These are phyloP conservation scores for Aspergillus affinis DNA, from an alignment of 495 filamentous ascomycete genomes.

Conservation along the genomic window DNA sequence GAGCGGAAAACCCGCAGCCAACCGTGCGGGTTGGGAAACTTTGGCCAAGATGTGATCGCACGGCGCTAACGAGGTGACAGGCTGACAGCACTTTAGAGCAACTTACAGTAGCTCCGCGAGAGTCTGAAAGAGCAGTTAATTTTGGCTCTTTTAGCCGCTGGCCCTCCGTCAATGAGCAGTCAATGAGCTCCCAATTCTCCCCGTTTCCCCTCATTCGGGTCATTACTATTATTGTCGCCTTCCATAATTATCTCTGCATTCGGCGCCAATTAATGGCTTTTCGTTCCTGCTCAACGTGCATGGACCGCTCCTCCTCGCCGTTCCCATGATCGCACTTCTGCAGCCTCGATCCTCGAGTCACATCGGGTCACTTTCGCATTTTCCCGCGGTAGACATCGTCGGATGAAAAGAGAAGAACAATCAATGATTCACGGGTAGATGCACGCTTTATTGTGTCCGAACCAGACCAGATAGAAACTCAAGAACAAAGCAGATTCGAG, in stretches of 20 bases:
- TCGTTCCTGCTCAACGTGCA: slow-evolving; percentile 1
- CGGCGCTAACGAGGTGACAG: too few relatives aligned
- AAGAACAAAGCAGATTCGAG: too few relatives aligned
- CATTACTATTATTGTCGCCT: slow-evolving; percentile 15
- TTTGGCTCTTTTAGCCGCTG: slow-evolving; percentile 25
- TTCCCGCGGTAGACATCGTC: too few relatives aligned
- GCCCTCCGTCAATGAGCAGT: not conserved
- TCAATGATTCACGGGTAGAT: not conserved
- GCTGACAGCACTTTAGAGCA: too few relatives aligned
- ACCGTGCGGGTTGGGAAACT: slow-evolving; percentile 16
- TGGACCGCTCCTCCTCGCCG: slow-evolving; percentile 1
- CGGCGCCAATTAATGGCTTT: slow-evolving; percentile 6
- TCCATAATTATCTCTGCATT: slow-evolving; percentile 16
- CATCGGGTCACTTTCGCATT: slow-evolving; percentile 3
- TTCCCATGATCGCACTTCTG: slow-evolving; percentile 18
- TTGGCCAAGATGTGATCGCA: slow-evolving; percentile 17
- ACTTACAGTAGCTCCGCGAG: too few relatives aligned
- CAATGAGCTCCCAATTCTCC: too few relatives aligned
- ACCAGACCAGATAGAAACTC: too few relatives aligned
- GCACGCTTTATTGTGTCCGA: too few relatives aligned
- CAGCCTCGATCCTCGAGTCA: slow-evolving; percentile 16
- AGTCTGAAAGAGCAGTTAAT: slow-evolving; percentile 2
- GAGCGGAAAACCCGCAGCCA: slow-evolving; percentile 25
- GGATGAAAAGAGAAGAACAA: too few relatives aligned
- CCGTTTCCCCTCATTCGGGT: slow-evolving; percentile 1